A percentile compares a stretch with the other conserved stretches of the same genome.
Evolutionary conservation across 495 filamentous ascomycete species (phyloP).

Genomic region (Immersiella caudata): DNA sequence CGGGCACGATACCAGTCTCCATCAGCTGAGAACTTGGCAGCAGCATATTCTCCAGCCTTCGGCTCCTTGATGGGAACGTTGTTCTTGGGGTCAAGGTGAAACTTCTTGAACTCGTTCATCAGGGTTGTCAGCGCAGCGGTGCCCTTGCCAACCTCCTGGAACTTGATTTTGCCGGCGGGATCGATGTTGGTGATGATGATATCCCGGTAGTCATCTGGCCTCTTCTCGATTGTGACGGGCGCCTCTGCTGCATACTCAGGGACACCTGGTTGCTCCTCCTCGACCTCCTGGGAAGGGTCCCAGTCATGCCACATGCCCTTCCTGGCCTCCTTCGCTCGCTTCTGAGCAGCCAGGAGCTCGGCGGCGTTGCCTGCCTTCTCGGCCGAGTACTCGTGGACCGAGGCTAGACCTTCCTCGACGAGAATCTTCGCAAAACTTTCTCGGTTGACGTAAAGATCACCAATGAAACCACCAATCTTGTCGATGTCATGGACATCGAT

Average conservation of each 20-base stretch:
- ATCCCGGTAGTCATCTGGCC: slow-evolving; percentile 84
- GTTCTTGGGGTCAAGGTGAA: slow-evolving; percentile 78
- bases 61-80: slow-evolving; percentile 72
- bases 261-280: slow-evolving; percentile 53
- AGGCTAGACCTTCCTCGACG: slow-evolving; percentile 90
- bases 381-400: slow-evolving; percentile 90
- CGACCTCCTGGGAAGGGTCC: slow-evolving; percentile 81
- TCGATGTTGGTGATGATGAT: slow-evolving; percentile 90
- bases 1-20: slow-evolving; percentile 92
- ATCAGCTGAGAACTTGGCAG: slow-evolving; percentile 86
- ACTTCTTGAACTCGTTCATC: slow-evolving; percentile 85
- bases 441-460: slow-evolving; percentile 88
- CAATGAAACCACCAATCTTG: slow-evolving; percentile 97
- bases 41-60: slow-evolving; percentile 87
- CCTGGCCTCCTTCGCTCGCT: slow-evolving; percentile 79
- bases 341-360: slow-evolving; percentile 85
- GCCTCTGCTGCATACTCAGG: slow-evolving; percentile 51
- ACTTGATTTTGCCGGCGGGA: slow-evolving; percentile 70
- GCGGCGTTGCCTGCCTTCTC: slow-evolving; percentile 89
- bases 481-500: slow-evolving; percentile 94
- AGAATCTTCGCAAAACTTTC: slow-evolving; percentile 95
- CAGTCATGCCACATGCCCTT: slow-evolving; percentile 94
- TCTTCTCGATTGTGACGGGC: slow-evolving; percentile 54
- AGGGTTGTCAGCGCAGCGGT: slow-evolving; percentile 79
- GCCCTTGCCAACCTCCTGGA: slow-evolving; percentile 83